Conservation (phyloP, 1,139 yeast species). For the Magnusiomyces suaveolens region DNA sequence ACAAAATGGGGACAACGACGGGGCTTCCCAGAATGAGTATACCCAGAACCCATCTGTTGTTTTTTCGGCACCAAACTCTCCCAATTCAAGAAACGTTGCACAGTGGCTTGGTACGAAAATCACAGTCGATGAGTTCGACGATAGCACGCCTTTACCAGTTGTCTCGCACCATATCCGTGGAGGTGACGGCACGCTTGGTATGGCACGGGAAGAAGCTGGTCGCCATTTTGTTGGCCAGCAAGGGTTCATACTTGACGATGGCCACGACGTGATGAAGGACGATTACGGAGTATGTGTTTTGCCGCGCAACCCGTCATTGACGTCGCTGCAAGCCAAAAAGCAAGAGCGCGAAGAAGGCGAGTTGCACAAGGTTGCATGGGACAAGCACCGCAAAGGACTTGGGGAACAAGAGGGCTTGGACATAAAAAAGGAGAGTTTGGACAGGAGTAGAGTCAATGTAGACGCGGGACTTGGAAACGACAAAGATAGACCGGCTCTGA, state of each 20-base stretch:
- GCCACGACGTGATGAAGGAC: not conserved
- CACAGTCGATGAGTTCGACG: not conserved
- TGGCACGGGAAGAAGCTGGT: not conserved
- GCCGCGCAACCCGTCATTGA: constrained; percentile 21
- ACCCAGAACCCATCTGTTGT: not conserved
- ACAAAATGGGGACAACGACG: too few species aligned
- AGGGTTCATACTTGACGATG: not conserved
- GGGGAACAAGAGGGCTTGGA: not conserved
- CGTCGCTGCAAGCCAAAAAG: constrained; percentile 40
- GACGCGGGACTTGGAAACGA: not conserved
- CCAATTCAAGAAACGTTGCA: too few species aligned
- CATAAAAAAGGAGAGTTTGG: not conserved
- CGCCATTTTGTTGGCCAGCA: not conserved
- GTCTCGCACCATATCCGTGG: not conserved
- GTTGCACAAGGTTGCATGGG: constrained; percentile 65
- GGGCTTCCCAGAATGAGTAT: too few species aligned
- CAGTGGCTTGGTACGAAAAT: too few species aligned
- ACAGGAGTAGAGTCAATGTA: not conserved
- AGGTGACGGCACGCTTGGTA: not conserved
- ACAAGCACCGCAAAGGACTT: constrained; percentile 14
- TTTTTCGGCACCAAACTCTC: too few species aligned
- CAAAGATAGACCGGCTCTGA: not conserved
- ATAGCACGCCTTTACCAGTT: not conserved
- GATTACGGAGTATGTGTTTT: constrained; percentile 14
- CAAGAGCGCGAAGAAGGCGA: constrained; percentile 91